Evolutionary conservation across 805 yeast genomes (phyloP), one percentile per base, ranked within the genome.

Genomic region (Myxozyma neglecta): DNA sequence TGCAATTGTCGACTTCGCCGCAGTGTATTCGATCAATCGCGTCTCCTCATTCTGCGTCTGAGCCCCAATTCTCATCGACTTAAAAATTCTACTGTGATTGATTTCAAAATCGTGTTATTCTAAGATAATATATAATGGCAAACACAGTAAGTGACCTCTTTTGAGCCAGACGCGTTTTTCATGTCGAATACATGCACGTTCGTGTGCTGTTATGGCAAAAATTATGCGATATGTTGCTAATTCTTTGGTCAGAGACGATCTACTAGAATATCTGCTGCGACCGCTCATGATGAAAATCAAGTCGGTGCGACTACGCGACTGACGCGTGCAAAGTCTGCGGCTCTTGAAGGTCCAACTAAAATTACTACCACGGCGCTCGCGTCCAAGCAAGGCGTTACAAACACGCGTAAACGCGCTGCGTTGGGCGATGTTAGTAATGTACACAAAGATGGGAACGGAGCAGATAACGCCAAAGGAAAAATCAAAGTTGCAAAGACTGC

Each of bases 371-470:
- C 55, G 29, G 63, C 40, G 13, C 57, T 60, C 34, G 48, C 44
- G 36, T 48, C 62, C 32, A 60, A 60, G 39, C 61, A 50, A 16
- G 59, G 49, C 20, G 53, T 45, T 13, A 36, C 14, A n/a, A 56
- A 54, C 37, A 69, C 68, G 24, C 67, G 72, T 14, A 70, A 72
- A 44, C 71, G 76, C n/a, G 70, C 73, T 13, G 76, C 76, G 6
- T 63, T 73, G 37, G 75, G 74, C 11, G 76, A 73, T 53, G 68
- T 73, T 29, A 72, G 75, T 57, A 73, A 73, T 48, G 68, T 71
- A 49, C 65, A 63, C 53, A 68, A 71, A 49, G 64, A 61, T 32
- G 57, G 57, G 14, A 7, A 40, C 43, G 49, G 50, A 18, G 59
- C 9, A 24, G 56, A 56, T n/a, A 52, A 51, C 34, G 58, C 43